Base-by-base conservation (phyloP, 2,329 filamentous ascomycete species). In the Chaetothyriales sp. region DNA sequence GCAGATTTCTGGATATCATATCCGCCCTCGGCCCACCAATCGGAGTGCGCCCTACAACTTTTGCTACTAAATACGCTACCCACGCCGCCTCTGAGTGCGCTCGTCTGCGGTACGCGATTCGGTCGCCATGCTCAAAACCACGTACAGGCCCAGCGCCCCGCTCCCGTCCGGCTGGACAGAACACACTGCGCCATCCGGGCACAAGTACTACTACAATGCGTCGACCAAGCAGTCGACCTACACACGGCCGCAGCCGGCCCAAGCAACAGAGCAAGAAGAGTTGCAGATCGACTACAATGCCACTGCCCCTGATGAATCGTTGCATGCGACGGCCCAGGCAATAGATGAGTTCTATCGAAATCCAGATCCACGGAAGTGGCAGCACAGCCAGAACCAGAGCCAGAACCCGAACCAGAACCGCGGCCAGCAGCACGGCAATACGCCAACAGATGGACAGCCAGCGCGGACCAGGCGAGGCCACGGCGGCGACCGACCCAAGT, bases 91-190 rank as follows among this genome's bases (percentile, higher is more conserved):
- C 5, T 15, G 33, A 40, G 33, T 15, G 10, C 33, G 10, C 10
- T 40, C 10, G 15, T 15, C 9, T 40, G 15, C 15, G 33, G 10
- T 15, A 15, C 8, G 13, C 13, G 33, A 40, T 6, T 25, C 22
- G 22, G 22, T 25, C 5, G 62, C 44, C 46, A 88, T 88, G 84
- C 72, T 90, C 47, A 88, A 82, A 64, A 86, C 84, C 18, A 89
- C 86, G n/a, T 81, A 89, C 67, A 80, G 78, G 54, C 75, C 80
- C 19, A 75, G 77, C 8, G 61, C 69, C 1, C 80, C 85, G 37
- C 73, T 95, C 0, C 83, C 82, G 25, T 75, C 82, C 44, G 89
- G 87, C 57, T 95, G 89, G 89, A 87, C 85, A n/a, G 86, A 94
- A 67, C 89, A 95, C 70, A 89, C 83, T 69, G 88, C 89, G 49